Percentiles rank a stretch among this genome's conserved stretches.
These are phyloP conservation scores for Cymbopogon citratus DNA, from an alignment of 176 grass and related monocot species.

Conservation along the genomic window DNA sequence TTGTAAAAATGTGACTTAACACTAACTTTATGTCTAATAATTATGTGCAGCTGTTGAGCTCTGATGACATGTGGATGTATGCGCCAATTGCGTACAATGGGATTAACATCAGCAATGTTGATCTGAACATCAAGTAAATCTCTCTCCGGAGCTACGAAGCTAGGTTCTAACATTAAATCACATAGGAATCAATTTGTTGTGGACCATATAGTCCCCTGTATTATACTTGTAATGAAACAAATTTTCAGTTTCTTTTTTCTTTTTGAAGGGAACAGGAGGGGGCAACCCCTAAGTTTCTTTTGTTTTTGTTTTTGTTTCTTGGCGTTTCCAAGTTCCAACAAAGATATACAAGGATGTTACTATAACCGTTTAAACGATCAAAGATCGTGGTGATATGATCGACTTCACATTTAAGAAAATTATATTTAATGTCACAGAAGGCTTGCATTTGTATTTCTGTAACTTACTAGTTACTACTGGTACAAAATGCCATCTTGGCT, in stretches of 20 bases:
- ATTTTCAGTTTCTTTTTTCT: neutral
- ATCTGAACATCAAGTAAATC: slow-evolving; percentile 45
- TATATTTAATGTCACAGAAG: slow-evolving; percentile 2
- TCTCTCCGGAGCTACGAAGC: slow-evolving; percentile 5
- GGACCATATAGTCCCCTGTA: slow-evolving; percentile 15
- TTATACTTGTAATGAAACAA: slow-evolving; percentile 35
- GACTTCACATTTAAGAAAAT: neutral
- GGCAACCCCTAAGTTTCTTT: neutral
- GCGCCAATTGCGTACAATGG: slow-evolving; percentile 88
- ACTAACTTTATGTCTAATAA: slow-evolving; percentile 23
- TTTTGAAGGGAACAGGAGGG: neutral
- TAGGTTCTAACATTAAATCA: slow-evolving; percentile 41
- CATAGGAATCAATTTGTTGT: slow-evolving; percentile 25
- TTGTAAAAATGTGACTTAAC: neutral
- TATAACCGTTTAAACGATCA: slow-evolving; percentile 28
- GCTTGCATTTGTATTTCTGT: slow-evolving; percentile 17
- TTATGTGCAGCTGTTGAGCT: slow-evolving; percentile 80
- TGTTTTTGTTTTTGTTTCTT: neutral
- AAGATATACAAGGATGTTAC: slow-evolving; percentile 19
- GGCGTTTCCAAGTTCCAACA: slow-evolving; percentile 21
- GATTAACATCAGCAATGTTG: slow-evolving; percentile 64
- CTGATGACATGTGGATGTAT: slow-evolving; percentile 96
- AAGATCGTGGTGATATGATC: slow-evolving; percentile 38
- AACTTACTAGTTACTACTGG: neutral
- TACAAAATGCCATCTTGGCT: neutral